Percentiles rank a stretch among this genome's conserved stretches.
Conservation (phyloP, 129 eudicot species). For the Arctium minus region DNA sequence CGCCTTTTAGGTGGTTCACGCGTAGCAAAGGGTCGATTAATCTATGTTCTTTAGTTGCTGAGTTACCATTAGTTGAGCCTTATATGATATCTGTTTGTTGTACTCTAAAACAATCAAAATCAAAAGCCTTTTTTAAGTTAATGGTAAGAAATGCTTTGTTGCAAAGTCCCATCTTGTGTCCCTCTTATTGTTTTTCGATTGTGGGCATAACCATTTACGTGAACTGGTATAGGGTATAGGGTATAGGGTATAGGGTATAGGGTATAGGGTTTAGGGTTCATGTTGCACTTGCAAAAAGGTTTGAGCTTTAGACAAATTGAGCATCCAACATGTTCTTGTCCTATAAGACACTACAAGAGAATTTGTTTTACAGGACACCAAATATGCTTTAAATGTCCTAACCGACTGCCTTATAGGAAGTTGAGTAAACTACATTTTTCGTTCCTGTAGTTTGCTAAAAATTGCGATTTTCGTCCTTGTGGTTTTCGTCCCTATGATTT, state of each 20-base stretch:
- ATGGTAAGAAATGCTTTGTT: constrained; percentile 18
- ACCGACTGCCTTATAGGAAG: not conserved
- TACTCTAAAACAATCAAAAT: constrained; percentile 13
- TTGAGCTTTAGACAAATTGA: not conserved
- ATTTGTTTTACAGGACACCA: not conserved
- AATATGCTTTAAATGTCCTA: not conserved
- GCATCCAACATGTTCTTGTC: constrained; percentile 20
- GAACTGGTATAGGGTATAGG: not conserved
- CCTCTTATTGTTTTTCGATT: not conserved
- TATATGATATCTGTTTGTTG: constrained; percentile 25
- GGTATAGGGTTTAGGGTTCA: not conserved
- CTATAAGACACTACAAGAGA: not conserved
- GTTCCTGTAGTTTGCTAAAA: too few relatives aligned
- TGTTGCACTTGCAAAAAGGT: not conserved
- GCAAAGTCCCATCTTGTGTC: not conserved
- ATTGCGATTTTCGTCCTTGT: too few relatives aligned
- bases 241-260: not conserved
- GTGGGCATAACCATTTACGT: not conserved
- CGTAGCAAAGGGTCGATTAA: not conserved
- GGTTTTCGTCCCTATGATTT: too few relatives aligned
- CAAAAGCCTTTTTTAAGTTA: constrained; percentile 15
- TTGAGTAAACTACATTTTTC: too few relatives aligned
- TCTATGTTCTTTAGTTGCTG: constrained; percentile 20
- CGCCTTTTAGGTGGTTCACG: constrained; percentile 8
- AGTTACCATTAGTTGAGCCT: constrained; percentile 15